Percentiles rank a stretch among this genome's conserved stretches.
phyloP scores from a whole-genome alignment of 805 yeast species.

The Sugiyamaella chiloensis region DNA sequence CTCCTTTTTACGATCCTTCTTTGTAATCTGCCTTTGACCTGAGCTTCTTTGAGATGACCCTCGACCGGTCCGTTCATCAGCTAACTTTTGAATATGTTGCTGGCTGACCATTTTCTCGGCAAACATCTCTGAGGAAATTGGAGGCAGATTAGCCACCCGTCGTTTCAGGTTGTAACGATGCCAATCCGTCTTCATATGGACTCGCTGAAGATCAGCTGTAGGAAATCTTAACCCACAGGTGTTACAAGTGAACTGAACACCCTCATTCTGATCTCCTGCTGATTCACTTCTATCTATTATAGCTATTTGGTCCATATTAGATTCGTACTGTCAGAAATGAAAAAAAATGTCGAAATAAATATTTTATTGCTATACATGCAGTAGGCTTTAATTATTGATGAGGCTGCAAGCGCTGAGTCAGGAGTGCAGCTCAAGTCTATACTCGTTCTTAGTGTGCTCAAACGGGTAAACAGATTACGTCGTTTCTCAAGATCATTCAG shows the following conservation, averaged over 20 bases:
- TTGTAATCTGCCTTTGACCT: slow-evolving; percentile 34
- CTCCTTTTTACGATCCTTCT: slow-evolving; percentile 35
- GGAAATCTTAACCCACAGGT: slow-evolving; percentile 82
- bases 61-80: slow-evolving; percentile 25
- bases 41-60: slow-evolving; percentile 23
- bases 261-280: too few species aligned
- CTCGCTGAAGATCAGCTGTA: slow-evolving; percentile 79
- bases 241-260: slow-evolving; percentile 74
- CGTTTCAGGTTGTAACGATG: slow-evolving; percentile 94
- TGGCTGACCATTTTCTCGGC: slow-evolving; percentile 60
- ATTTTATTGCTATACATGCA: too few species aligned
- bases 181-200: slow-evolving; percentile 98
- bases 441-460: too few species aligned
- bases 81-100: slow-evolving; percentile 24
- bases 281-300: too few species aligned
- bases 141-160: slow-evolving; percentile 79
- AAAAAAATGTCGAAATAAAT: too few species aligned
- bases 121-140: slow-evolving; percentile 64
- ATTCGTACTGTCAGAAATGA: too few species aligned
- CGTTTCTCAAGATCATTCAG: too few species aligned
- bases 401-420: too few species aligned
- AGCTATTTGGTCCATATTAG: slow-evolving; percentile 22
- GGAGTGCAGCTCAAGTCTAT: too few species aligned
- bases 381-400: too few species aligned
- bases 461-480: too few species aligned